A percentile compares a stretch with the other conserved stretches of the same genome.
phyloP scores from a whole-genome alignment of 2,329 filamentous ascomycete genomes.

The Cryphonectria japonica region DNA sequence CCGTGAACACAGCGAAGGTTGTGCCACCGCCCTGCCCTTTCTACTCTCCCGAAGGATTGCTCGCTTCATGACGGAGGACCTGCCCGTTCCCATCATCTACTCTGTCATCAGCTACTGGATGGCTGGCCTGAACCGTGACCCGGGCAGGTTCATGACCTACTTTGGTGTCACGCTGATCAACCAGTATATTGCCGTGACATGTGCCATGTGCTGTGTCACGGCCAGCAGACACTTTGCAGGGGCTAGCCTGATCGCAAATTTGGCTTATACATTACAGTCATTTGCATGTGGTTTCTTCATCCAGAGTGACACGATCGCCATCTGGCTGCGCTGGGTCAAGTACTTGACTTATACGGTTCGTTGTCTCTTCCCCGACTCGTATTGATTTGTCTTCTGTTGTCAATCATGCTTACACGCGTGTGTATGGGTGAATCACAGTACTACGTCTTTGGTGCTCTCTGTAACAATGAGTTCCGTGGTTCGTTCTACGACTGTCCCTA shows the following conservation, averaged over 20 bases:
- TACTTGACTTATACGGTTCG: conserved; percentile 63
- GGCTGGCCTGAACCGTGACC: conserved; percentile 70
- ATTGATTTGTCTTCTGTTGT: neutral
- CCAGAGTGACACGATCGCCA: conserved; percentile 71
- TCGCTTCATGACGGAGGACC: conserved; percentile 70
- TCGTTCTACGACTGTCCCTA: conserved; percentile 75
- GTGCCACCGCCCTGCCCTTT: conserved; percentile 71
- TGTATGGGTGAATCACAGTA: conserved; percentile 48
- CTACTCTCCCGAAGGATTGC: conserved; percentile 72
- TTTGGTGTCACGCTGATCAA: conserved; percentile 69
- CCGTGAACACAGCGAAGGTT: conserved; percentile 73
- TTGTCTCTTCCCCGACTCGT: too few relatives aligned
- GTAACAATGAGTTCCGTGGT: conserved; percentile 72
- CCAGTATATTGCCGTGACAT: conserved; percentile 75
- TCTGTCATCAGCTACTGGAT: conserved; percentile 78
- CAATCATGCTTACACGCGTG: neutral
- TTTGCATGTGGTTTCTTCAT: conserved; percentile 80
- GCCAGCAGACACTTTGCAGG: conserved; percentile 69
- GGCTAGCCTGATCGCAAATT: conserved; percentile 72
- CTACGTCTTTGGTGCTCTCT: conserved; percentile 73
- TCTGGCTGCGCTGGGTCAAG: conserved; percentile 81
- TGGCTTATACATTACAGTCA: conserved; percentile 73
- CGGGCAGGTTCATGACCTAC: conserved; percentile 71
- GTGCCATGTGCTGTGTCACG: conserved; percentile 70
- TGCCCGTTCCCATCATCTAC: conserved; percentile 73